A percentile compares a stretch with the other conserved stretches of the same genome.
These are phyloP conservation scores for Flaveria floridana DNA, from an alignment of 140 eudicot species.

Conservation along the genomic window DNA sequence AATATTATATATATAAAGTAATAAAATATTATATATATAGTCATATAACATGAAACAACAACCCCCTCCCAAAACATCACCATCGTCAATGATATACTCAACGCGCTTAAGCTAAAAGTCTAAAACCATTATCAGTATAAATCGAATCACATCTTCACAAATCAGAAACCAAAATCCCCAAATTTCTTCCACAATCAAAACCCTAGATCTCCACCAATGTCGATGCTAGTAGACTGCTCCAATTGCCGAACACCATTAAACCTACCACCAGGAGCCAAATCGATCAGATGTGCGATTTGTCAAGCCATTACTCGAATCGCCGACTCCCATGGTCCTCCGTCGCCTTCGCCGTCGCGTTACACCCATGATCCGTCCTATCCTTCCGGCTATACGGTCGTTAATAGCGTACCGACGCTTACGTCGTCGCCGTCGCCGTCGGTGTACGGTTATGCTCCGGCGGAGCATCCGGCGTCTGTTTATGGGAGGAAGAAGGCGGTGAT, in stretches of 20 bases:
- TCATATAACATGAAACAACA: background rate
- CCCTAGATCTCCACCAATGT: slow-evolving; percentile 33
- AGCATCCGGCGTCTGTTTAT: slow-evolving; percentile 45
- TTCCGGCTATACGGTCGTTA: slow-evolving; percentile 13
- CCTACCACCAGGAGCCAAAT: slow-evolving; percentile 71
- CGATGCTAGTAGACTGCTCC: slow-evolving; percentile 73
- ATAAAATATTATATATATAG: background rate
- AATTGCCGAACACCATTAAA: slow-evolving; percentile 61
- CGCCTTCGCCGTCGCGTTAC: slow-evolving; percentile 20
- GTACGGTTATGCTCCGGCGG: slow-evolving; percentile 42
- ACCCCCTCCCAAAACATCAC: background rate
- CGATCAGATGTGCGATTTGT: slow-evolving; percentile 76
- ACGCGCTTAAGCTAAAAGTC: too few species aligned
- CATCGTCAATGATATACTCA: too few species aligned
- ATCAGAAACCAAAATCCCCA: slow-evolving; percentile 17
- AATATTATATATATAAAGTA: background rate
- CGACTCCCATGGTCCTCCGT: slow-evolving; percentile 33
- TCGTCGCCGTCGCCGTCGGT: slow-evolving; percentile 18
- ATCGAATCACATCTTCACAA: slow-evolving; percentile 20
- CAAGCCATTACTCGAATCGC: slow-evolving; percentile 62
- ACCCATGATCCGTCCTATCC: slow-evolving; percentile 16
- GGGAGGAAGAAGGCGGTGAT: slow-evolving; percentile 88
- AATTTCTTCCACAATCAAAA: slow-evolving; percentile 1
- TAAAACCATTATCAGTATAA: too few species aligned
- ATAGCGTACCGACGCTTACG: background rate